Evolutionary conservation across 768 basidiomycete genomes (phyloP).

Genomic region (Boletus tomentosulus): DNA sequence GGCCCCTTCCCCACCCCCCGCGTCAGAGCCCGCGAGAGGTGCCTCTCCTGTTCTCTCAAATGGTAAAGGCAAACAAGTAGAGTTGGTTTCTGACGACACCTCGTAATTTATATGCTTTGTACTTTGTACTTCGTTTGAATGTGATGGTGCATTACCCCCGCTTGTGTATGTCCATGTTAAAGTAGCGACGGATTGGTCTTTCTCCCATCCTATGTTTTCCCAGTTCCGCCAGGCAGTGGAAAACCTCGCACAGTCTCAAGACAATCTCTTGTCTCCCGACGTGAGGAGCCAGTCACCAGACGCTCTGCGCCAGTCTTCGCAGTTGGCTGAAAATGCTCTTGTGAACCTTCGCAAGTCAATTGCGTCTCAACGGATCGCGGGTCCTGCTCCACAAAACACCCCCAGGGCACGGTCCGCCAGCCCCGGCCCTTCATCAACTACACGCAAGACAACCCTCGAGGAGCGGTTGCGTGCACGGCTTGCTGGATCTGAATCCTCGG

Average conservation of each 20-base stretch:
- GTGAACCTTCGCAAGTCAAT: slow-evolving; percentile 63
- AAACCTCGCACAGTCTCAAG: slow-evolving; percentile 52
- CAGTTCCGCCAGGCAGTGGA: slow-evolving; percentile 74
- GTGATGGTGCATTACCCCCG: neutral
- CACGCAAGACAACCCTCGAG: slow-evolving; percentile 61
- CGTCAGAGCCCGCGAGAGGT: slow-evolving; percentile 12
- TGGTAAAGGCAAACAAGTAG: slow-evolving; percentile 61
- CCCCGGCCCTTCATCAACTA: slow-evolving; percentile 17
- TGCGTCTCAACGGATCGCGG: slow-evolving; percentile 46
- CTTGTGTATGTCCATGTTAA: neutral
- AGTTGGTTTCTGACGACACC: slow-evolving; percentile 14
- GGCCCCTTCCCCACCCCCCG: slow-evolving; percentile 17
- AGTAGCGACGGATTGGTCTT: neutral
- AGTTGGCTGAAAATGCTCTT: slow-evolving; percentile 59
- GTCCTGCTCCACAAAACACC: slow-evolving; percentile 29
- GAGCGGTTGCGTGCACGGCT: slow-evolving; percentile 70
- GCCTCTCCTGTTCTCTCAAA: slow-evolving; percentile 23
- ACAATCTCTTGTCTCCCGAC: slow-evolving; percentile 22
- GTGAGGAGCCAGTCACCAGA: slow-evolving; percentile 39
- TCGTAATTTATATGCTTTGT: slow-evolving; percentile 14
- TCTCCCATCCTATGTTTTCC: slow-evolving; percentile 58
- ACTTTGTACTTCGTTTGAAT: slow-evolving; percentile 3
- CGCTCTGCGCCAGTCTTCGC: slow-evolving; percentile 38
- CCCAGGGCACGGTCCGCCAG: slow-evolving; percentile 23
- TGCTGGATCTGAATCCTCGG: slow-evolving; percentile 53